These are phyloP conservation scores for Lactarius trivialis DNA, from an alignment of 768 basidiomycete species.

Conservation along the genomic window DNA sequence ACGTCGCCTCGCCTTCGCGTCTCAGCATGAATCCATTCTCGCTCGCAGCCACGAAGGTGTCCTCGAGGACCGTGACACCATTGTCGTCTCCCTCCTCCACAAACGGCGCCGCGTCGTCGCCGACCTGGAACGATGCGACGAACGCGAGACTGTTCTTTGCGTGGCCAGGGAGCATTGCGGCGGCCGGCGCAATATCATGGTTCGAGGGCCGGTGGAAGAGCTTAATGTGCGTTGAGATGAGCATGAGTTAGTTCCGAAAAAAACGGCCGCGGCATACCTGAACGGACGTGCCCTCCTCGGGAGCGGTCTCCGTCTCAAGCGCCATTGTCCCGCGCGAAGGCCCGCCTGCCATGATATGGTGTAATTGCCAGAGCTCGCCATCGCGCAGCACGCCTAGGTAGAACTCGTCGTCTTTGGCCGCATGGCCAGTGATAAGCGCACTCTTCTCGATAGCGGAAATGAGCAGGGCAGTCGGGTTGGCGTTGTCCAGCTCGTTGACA, in stretches of 20 bases:
- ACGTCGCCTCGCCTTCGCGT: constrained; percentile 29
- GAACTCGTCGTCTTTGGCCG: constrained; percentile 10
- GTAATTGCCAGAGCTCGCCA: constrained; percentile 28
- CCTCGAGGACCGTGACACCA: constrained; percentile 23
- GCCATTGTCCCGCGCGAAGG: constrained; percentile 64
- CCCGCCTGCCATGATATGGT: constrained; percentile 62
- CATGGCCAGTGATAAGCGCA: constrained; percentile 30
- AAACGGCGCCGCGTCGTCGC: background rate
- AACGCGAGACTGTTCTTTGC: constrained; percentile 5
- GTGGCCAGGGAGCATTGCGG: too few species aligned
- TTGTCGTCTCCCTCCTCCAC: background rate
- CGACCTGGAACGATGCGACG: background rate
- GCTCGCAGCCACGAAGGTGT: constrained; percentile 42
- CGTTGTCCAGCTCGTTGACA: constrained; percentile 47
- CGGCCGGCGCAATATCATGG: too few species aligned
- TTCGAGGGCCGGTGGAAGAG: constrained; percentile 4
- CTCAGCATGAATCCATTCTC: constrained; percentile 48
- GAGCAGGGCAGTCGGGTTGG: constrained; percentile 57
- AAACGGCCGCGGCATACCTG: constrained; percentile 32
- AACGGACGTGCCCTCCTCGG: constrained; percentile 42
- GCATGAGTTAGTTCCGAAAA: background rate
- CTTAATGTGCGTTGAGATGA: background rate
- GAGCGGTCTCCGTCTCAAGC: constrained; percentile 47
- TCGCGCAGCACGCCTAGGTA: constrained; percentile 11
- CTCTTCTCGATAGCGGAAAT: constrained; percentile 44